phyloP scores from a whole-genome alignment of 441 rosid genomes.

The Gossypium trilobum region DNA sequence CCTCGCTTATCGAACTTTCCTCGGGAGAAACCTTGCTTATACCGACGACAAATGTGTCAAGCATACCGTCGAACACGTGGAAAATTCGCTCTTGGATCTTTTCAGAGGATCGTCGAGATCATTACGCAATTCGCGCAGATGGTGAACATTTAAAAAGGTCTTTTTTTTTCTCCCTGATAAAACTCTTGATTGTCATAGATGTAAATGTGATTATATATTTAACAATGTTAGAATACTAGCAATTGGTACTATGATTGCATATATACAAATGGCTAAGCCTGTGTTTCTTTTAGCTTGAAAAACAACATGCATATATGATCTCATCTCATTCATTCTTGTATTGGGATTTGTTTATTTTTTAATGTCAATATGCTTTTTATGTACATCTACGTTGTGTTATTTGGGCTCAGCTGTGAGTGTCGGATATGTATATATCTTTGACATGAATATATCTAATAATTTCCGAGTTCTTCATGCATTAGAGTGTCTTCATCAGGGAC shows the following conservation, averaged over 20 bases:
- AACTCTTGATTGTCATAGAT: constrained; percentile 10
- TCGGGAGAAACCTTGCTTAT: constrained; percentile 33
- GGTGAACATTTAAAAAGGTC: constrained; percentile 18
- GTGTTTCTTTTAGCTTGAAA: constrained; percentile 7
- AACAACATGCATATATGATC: neutral
- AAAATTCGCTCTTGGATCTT: constrained; percentile 48
- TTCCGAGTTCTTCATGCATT: neutral
- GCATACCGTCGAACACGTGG: constrained; percentile 49
- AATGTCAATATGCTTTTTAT: neutral
- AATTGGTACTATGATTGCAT: neutral
- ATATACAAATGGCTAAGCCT: neutral
- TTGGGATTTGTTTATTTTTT: neutral
- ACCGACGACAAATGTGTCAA: constrained; percentile 48
- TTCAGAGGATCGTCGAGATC: constrained; percentile 50
- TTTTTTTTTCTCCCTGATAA: neutral
- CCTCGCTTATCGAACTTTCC: constrained; percentile 57
- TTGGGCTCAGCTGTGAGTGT: neutral
- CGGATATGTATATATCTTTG: neutral
- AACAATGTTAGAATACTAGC: neutral
- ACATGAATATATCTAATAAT: no score
- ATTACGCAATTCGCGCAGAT: constrained; percentile 35
- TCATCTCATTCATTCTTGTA: neutral
- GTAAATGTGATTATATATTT: constrained; percentile 17
- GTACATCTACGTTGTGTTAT: neutral
- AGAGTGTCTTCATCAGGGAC: neutral